A percentile compares a stretch with the other conserved stretches of the same genome.
These are phyloP conservation scores for Populus hybrid DNA, from an alignment of 441 rosid species.

Conservation along the genomic window DNA sequence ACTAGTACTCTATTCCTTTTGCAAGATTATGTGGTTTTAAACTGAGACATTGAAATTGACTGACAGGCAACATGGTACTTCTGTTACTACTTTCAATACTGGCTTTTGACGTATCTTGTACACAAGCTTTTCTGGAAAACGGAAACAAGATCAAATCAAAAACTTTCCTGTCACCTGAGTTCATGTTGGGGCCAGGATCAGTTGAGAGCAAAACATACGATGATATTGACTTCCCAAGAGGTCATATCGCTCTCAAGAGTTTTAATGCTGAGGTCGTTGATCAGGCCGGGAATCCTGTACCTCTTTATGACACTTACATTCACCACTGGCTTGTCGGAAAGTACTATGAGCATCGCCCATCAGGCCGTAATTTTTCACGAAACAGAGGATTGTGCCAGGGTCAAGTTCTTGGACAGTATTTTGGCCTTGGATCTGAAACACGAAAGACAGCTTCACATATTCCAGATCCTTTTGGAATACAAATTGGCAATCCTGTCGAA, in stretches of 20 bases:
- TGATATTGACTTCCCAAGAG: conserved; percentile 72
- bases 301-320: conserved; percentile 81
- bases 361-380: conserved; percentile 23
- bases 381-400: conserved; percentile 70
- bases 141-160: conserved; percentile 40
- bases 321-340: conserved; percentile 73
- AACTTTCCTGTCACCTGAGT: conserved; percentile 58
- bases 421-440: conserved; percentile 84
- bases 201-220: conserved; percentile 46
- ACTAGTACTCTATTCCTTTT: background rate
- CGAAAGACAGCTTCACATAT: conserved; percentile 53
- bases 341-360: conserved; percentile 29
- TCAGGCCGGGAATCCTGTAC: conserved; percentile 60
- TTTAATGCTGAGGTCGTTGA: conserved; percentile 74
- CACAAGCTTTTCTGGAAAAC: conserved; percentile 22
- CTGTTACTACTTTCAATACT: background rate
- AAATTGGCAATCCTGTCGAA: conserved; percentile 61
- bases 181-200: conserved; percentile 71
- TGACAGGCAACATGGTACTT: conserved; percentile 10
- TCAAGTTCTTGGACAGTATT: conserved; percentile 40
- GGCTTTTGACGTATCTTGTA: background rate
- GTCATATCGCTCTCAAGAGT: conserved; percentile 71
- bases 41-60: background rate
- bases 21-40: background rate
- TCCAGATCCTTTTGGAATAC: conserved; percentile 84